phyloP scores from a whole-genome alignment of 768 basidiomycete genomes.

The Suillus alpinus region DNA sequence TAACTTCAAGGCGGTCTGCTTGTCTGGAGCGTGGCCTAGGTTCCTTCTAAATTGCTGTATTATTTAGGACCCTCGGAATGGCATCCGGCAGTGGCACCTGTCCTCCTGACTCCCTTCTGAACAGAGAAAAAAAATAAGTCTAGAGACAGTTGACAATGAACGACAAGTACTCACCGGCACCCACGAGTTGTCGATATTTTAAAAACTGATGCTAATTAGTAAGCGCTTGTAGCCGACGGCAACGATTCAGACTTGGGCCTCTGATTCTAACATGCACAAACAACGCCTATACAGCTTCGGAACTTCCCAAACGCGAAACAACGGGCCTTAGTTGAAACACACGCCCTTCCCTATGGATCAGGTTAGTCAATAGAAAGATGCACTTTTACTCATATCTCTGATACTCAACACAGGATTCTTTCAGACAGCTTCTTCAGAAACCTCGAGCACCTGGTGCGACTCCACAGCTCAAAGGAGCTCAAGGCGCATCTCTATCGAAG shows the following conservation, averaged over 20 bases:
- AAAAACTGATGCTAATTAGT: not conserved
- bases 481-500: not conserved
- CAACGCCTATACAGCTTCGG: constrained; percentile 14
- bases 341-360: constrained; percentile 22
- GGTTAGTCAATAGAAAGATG: constrained; percentile 9
- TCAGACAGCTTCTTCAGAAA: constrained; percentile 47
- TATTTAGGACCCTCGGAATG: constrained; percentile 1
- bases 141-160: not conserved
- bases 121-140: not conserved
- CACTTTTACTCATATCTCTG: not conserved
- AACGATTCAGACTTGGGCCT: constrained; percentile 13
- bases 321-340: not conserved
- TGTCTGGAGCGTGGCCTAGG: constrained; percentile 11
- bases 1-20: constrained; percentile 2
- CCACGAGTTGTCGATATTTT: not conserved
- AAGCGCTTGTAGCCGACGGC: not conserved
- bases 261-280: constrained; percentile 27
- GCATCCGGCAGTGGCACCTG: constrained; percentile 3
- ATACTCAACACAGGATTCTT: constrained; percentile 49
- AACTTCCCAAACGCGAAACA: not conserved
- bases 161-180: not conserved
- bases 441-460: constrained; percentile 20
- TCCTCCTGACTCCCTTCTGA: constrained; percentile 2
- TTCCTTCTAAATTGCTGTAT: constrained; percentile 4
- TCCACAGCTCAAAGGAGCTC: constrained; percentile 5